These are phyloP conservation scores for Geranium rotundifolium DNA, from an alignment of 345 rosid species.

Conservation along the genomic window DNA sequence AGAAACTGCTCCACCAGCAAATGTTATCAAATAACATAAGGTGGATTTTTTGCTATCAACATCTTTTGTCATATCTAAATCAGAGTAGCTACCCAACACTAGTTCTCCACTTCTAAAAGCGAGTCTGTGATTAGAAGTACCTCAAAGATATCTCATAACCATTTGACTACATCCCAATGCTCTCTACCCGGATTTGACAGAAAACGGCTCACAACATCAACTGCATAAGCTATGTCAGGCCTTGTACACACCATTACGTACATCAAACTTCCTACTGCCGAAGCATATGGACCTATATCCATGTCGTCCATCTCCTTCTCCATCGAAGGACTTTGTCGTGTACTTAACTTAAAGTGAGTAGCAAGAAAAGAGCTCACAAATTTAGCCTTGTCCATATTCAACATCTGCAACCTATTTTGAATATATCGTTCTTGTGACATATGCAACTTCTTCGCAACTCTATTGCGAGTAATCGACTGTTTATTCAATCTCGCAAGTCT, in stretches of 20 bases:
- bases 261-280: background rate
- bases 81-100: too few species aligned
- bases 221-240: too few species aligned
- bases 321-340: background rate
- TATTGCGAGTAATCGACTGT: too few species aligned
- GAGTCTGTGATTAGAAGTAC: background rate
- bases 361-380: background rate
- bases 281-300: background rate
- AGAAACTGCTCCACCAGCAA: background rate
- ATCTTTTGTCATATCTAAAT: background rate
- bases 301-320: too few species aligned
- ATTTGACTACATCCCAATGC: too few species aligned
- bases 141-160: background rate
- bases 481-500: too few species aligned
- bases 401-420: background rate
- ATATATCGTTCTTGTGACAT: too few species aligned
- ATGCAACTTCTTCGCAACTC: too few species aligned
- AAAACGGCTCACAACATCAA: too few species aligned
- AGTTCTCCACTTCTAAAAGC: background rate
- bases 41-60: background rate
- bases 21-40: background rate
- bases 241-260: too few species aligned
- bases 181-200: too few species aligned
- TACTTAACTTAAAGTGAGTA: background rate
- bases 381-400: background rate